Percentiles rank a stretch among this genome's conserved stretches.
These are phyloP conservation scores for Fusarium kyushuense DNA, from an alignment of 2,329 filamentous ascomycete genomes.

Conservation along the genomic window DNA sequence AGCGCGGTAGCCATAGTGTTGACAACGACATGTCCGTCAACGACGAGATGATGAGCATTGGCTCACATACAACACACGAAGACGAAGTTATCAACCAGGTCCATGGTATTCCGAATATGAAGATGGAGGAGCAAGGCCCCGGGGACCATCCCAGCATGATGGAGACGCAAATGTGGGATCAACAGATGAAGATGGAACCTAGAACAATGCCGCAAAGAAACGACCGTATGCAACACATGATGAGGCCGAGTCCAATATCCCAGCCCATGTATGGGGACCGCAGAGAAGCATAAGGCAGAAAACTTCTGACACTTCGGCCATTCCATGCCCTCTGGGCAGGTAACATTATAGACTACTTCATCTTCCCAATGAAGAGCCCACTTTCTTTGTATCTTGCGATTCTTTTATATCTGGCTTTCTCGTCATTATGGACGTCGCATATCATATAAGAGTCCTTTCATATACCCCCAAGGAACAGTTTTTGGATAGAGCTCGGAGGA, in stretches of 20 bases:
- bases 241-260: conserved; percentile 40
- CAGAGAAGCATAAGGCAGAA: conserved; percentile 33
- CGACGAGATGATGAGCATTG: conserved; percentile 56
- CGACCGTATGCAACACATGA: conserved; percentile 40
- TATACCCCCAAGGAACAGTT: conserved; percentile 43
- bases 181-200: conserved; percentile 49
- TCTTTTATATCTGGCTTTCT: background rate
- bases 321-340: conserved; percentile 14
- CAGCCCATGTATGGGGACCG: conserved; percentile 43
- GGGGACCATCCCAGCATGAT: conserved; percentile 45
- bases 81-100: conserved; percentile 55
- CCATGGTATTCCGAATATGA: conserved; percentile 40
- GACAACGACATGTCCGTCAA: conserved; percentile 49
- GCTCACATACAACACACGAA: conserved; percentile 52
- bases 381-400: conserved; percentile 30
- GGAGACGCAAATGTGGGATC: conserved; percentile 49
- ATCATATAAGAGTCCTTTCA: conserved; percentile 35
- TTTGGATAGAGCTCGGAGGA: conserved; percentile 30
- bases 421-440: conserved; percentile 21
- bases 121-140: conserved; percentile 46
- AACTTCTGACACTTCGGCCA: conserved; percentile 14
- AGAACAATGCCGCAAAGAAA: conserved; percentile 36
- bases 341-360: conserved; percentile 49
- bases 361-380: conserved; percentile 52
- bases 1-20: conserved; percentile 41